Percentiles rank a stretch among this genome's conserved stretches.
These are phyloP conservation scores for Elsinoe ampelina DNA, from an alignment of 2,329 filamentous ascomycete genomes.

Conservation along the genomic window DNA sequence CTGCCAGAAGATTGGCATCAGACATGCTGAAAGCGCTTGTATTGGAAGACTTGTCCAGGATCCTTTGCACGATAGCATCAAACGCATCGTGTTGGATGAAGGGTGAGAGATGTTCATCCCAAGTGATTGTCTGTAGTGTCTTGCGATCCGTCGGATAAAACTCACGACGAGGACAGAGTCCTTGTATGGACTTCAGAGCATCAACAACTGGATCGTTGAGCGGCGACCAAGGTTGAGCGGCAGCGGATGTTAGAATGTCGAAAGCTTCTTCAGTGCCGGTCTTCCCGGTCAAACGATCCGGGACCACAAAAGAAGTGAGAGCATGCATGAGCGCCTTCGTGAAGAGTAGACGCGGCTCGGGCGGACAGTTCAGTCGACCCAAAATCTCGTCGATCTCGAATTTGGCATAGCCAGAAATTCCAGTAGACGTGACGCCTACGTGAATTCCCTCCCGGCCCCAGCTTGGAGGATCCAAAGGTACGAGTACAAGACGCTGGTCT, in stretches of 20 bases:
- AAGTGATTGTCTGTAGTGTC: slow-evolving; percentile 37
- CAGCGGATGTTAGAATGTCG: slow-evolving; percentile 18
- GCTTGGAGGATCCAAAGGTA: slow-evolving; percentile 30
- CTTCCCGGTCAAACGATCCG: slow-evolving; percentile 48
- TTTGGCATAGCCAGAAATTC: slow-evolving; percentile 45
- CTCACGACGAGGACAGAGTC: slow-evolving; percentile 26
- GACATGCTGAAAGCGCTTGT: not conserved
- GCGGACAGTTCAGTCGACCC: slow-evolving; percentile 46
- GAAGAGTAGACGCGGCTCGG: slow-evolving; percentile 39
- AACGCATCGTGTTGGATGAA: slow-evolving; percentile 36
- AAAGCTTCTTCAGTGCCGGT: slow-evolving; percentile 52
- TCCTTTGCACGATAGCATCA: not conserved
- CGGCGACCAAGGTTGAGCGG: slow-evolving; percentile 20
- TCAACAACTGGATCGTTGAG: slow-evolving; percentile 17
- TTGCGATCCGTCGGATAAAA: slow-evolving; percentile 38
- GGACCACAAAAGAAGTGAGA: slow-evolving; percentile 47
- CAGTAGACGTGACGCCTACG: slow-evolving; percentile 28
- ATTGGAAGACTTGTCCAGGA: not conserved
- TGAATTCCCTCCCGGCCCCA: slow-evolving; percentile 19
- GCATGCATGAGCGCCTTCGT: slow-evolving; percentile 53
- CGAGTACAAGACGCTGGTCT: slow-evolving; percentile 42
- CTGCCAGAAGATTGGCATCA: not conserved
- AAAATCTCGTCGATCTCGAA: slow-evolving; percentile 48
- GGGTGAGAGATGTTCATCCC: slow-evolving; percentile 32
- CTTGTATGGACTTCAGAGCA: slow-evolving; percentile 23